Evolutionary conservation across 2,329 filamentous ascomycete species (phyloP).

Genomic region (Pestalotiopsis sp.): DNA sequence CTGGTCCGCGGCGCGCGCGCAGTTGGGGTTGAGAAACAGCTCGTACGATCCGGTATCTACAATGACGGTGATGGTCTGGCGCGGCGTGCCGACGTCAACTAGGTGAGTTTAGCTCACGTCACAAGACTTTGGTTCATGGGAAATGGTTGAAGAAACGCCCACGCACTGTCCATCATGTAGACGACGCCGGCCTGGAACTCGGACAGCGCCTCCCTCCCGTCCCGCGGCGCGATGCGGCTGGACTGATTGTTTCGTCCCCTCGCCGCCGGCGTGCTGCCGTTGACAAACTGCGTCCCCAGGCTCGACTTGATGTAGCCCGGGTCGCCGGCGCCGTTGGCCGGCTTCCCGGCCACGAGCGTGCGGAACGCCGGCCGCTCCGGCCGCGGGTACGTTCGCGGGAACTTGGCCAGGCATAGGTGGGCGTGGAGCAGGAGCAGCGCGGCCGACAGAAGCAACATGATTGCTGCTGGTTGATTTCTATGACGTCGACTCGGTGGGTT

Average conservation of each 20-base stretch:
- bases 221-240: constrained; percentile 12
- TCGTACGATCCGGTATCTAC: constrained; percentile 42
- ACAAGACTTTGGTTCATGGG: too few relatives aligned
- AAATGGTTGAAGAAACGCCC: too few relatives aligned
- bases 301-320: constrained; percentile 26
- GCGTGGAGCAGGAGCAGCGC: neutral
- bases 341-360: neutral
- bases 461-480: too few relatives aligned
- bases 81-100: constrained; percentile 40
- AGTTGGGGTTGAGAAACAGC: constrained; percentile 39
- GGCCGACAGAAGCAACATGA: neutral
- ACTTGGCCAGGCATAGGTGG: neutral
- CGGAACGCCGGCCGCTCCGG: neutral
- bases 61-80: constrained; percentile 36
- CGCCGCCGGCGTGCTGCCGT: constrained; percentile 8
- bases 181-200: constrained; percentile 33
- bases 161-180: constrained; percentile 36
- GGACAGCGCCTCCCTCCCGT: constrained; percentile 24
- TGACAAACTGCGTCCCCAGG: constrained; percentile 22
- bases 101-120: too few relatives aligned
- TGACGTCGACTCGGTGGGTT: neutral
- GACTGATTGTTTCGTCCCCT: constrained; percentile 9
- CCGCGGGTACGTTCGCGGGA: neutral
- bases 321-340: neutral
- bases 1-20: constrained; percentile 32